These are phyloP conservation scores for Curvularia verruculosa DNA, from an alignment of 2,329 filamentous ascomycete species.

Conservation along the genomic window DNA sequence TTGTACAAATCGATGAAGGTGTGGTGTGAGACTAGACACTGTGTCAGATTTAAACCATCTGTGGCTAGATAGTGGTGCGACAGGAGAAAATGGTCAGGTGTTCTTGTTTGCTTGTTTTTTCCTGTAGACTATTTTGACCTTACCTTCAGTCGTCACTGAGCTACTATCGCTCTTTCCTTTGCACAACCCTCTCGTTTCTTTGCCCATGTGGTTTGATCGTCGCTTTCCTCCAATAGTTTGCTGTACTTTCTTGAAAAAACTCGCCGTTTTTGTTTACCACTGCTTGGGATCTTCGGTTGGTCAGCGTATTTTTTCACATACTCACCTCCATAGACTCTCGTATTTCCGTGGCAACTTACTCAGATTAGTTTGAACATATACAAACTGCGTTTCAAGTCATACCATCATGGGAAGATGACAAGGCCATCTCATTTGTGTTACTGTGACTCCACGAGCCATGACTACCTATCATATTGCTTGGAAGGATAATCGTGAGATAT, in stretches of 20 bases:
- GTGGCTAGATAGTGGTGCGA: background rate
- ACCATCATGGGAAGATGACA: conserved; percentile 1
- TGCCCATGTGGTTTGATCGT: background rate
- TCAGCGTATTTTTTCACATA: background rate
- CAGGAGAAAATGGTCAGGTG: background rate
- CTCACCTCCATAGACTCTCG: background rate
- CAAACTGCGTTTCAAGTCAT: background rate
- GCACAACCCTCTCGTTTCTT: background rate
- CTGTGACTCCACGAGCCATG: conserved; percentile 15
- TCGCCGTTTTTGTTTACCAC: background rate
- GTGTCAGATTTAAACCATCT: background rate
- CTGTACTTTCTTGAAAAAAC: background rate
- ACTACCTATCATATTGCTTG: conserved; percentile 10
- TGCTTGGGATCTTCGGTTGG: background rate
- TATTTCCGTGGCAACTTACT: background rate
- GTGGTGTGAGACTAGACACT: background rate
- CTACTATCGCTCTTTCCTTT: background rate
- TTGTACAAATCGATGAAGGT: background rate
- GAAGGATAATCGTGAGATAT: background rate
- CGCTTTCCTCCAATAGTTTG: background rate
- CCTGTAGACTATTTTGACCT: background rate
- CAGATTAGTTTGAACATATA: background rate
- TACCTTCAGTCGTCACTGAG: background rate
- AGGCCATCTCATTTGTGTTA: conserved; percentile 10
- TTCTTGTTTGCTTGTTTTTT: background rate